These are phyloP conservation scores for Gamsiella multidivaricata DNA, from an alignment of 192 early-diverging fungal genomes.

Conservation along the genomic window DNA sequence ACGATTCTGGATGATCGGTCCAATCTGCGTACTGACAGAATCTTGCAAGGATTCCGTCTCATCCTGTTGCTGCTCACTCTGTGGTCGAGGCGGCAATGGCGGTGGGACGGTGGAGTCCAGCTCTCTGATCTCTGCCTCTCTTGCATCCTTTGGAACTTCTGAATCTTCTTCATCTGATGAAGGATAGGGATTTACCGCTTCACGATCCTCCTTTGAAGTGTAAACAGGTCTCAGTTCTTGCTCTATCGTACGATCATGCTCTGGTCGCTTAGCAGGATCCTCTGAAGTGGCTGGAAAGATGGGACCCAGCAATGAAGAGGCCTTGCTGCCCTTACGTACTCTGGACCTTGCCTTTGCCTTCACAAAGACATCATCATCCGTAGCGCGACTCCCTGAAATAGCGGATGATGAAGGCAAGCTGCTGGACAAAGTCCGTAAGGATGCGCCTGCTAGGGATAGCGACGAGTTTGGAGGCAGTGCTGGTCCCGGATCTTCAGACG, in stretches of 20 bases:
- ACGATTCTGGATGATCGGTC: constrained; percentile 20
- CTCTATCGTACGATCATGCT: background rate
- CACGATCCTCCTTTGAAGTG: constrained; percentile 23
- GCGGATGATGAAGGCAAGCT: constrained; percentile 9
- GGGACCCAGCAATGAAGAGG: constrained; percentile 15
- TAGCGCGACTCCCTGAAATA: background rate
- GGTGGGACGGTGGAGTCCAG: constrained; percentile 11
- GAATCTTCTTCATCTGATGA: constrained; percentile 19
- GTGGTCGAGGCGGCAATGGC: constrained; percentile 27
- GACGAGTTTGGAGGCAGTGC: constrained; percentile 7
- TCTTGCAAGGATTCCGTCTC: constrained; percentile 18
- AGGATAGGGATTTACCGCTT: constrained; percentile 2
- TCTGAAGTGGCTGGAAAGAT: constrained; percentile 1
- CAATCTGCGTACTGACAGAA: constrained; percentile 1
- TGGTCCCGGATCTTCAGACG: constrained; percentile 5
- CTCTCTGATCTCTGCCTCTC: background rate
- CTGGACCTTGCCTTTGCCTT: constrained; percentile 5
- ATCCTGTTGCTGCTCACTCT: background rate
- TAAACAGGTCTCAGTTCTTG: constrained; percentile 28
- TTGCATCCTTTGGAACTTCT: background rate
- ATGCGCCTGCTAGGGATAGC: background rate
- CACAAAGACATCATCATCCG: background rate
- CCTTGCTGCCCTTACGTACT: constrained; percentile 16
- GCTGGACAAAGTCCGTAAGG: background rate
- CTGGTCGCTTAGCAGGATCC: background rate